Base-by-base conservation (phyloP, 2,329 filamentous ascomycete species). In the Phaeosphaeriaceae sp. region DNA sequence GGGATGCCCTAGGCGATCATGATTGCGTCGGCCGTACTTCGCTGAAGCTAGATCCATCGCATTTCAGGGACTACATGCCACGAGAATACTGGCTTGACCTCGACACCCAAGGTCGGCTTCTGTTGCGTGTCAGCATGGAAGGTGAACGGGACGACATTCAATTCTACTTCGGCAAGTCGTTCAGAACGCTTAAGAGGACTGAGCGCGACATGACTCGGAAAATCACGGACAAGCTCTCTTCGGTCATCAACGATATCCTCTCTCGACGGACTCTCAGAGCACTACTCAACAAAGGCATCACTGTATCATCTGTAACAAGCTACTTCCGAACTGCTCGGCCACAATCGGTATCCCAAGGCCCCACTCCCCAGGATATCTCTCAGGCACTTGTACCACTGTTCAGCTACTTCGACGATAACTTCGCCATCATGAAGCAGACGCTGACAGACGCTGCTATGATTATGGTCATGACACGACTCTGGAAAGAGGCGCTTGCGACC, bases 141-240 rank as follows among this genome's bases (percentile, higher is more conserved):
- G 95, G 95, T 51, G 95, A 99, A 79, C 87, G 95, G 62, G 95
- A 99, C 74, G 95, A 99, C 74, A 99, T 99, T 57, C 92, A 97
- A 71, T 99, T 99, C 78, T 94, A 97, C 73, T 98, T 98, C 78
- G 95, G 93, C 69, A 98, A 97, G 79, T 91, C 95, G 24, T 99
- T 99, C 81, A 87, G 95, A 48, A 92, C 94, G 59, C 83, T 99
- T 67, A 98, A 98, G 83, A 88, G 95, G 66, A 96, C 94, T 0
- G 94, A 99, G 80, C 87, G 94, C 70, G 95, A 99, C 77, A 99
- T 99, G 95, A 96, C 96, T 54, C 88, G 95, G 61, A 96, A 93
- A 79, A 95, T 98, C 71, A 98, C 95, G 7, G 95, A 98, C 80
- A 99, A 99, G 92, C 89, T 99, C 51, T 94, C 93, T 48, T 88